Evolutionary conservation across 768 basidiomycete genomes (phyloP), one percentile per base, ranked within the genome.

Genomic region (Amanita jacksonii): DNA sequence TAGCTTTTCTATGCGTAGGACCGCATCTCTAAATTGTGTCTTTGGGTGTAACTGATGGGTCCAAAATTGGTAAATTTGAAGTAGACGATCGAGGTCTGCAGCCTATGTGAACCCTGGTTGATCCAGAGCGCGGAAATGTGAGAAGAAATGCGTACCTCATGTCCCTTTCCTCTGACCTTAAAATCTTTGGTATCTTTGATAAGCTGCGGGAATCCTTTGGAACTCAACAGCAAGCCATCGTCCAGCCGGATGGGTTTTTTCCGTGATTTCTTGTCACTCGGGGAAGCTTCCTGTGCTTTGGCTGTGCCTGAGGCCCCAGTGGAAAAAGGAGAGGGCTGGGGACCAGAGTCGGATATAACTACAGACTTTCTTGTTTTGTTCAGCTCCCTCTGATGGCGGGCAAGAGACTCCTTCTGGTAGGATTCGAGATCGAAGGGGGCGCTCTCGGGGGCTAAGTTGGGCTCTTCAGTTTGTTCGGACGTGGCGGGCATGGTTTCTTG

Each of bases 31-130:
- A 60, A 98, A 96, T 31, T 83, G 80, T 3, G 77, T 81, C 55
- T 85, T 89, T 4, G 96, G 96, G 57, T 85, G 93, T 70, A 99
- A 70, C 53, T 74, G 76, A 64, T 98, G 96, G 3, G 90, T 75
- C 96, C 96, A 99, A 54, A 91, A 85, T 55, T 92, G 90, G 58
- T 98, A 98, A 27, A 85, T 66, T 49, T 81, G 77, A 43, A 98
- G 67, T 10, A 97, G 64, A 30, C 85, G 70, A 50, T 77, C 77
- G 30, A 99, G 73, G 61, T 99, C 93, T 40, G 74, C 61, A n/a
- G 69, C 70, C 93, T 97, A 41, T 4, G 34, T 20, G 41, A 43
- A 28, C 18, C n/a, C 24, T 10, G 27, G 25, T 38, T 38, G 23
- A 37, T 15, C 9, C 27, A 9, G 19, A 16, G 15, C 35, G 31